These are phyloP conservation scores for Termitomyces sp. DNA, from an alignment of 768 basidiomycete genomes.

Conservation along the genomic window DNA sequence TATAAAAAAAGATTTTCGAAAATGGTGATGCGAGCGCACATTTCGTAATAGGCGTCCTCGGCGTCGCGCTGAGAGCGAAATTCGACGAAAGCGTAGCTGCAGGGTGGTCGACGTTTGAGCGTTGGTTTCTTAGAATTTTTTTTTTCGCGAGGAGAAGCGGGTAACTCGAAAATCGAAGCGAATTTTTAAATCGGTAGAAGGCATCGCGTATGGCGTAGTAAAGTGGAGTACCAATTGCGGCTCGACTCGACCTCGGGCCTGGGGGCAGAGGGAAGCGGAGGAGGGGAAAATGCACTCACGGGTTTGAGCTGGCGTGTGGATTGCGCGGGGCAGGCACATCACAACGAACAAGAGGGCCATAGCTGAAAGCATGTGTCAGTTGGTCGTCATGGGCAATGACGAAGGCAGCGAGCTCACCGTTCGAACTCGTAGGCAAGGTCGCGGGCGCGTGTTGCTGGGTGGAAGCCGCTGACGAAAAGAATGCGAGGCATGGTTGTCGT, in stretches of 20 bases:
- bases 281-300: constrained; percentile 61
- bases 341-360: constrained; percentile 80
- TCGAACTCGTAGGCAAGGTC: constrained; percentile 88
- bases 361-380: constrained; percentile 38
- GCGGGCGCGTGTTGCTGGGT: constrained; percentile 76
- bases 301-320: constrained; percentile 67
- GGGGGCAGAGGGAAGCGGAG: constrained; percentile 19
- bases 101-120: constrained; percentile 53
- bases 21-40: constrained; percentile 42
- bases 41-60: constrained; percentile 81
- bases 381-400: neutral
- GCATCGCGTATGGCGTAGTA: constrained; percentile 10
- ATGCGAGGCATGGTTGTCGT: constrained; percentile 68
- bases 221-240: constrained; percentile 10
- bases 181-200: constrained; percentile 1
- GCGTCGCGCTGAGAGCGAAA: constrained; percentile 76
- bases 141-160: constrained; percentile 32
- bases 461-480: constrained; percentile 84
- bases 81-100: constrained; percentile 86
- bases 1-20: neutral
- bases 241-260: constrained; percentile 30
- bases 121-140: constrained; percentile 37
- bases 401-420: constrained; percentile 40
- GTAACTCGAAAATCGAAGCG: constrained; percentile 14
- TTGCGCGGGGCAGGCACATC: constrained; percentile 88